phyloP scores from a whole-genome alignment of 148 eudicot species.

The Silene uniflora region DNA sequence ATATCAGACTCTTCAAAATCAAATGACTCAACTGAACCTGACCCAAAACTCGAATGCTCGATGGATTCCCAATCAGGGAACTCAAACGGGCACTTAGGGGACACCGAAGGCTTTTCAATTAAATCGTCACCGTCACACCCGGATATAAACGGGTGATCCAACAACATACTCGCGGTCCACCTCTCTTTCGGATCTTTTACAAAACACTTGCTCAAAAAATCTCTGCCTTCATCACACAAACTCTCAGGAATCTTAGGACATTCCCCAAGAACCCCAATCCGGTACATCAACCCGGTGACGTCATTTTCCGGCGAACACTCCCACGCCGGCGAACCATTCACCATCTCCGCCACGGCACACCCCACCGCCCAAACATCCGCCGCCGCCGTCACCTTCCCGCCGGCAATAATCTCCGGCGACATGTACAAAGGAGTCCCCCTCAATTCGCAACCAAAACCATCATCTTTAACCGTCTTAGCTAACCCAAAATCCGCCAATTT shows the following conservation, averaged over 20 bases:
- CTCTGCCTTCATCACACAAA: slow-evolving; percentile 53
- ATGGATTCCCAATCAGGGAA: slow-evolving; percentile 48
- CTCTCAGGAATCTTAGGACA: slow-evolving; percentile 54
- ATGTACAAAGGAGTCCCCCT: slow-evolving; percentile 85
- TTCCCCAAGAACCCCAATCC: slow-evolving; percentile 56
- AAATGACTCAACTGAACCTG: slow-evolving; percentile 18
- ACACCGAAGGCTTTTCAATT: slow-evolving; percentile 23
- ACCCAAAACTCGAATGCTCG: slow-evolving; percentile 17
- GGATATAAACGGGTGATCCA: slow-evolving; percentile 63
- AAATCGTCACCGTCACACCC: slow-evolving; percentile 13
- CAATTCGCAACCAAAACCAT: slow-evolving; percentile 29
- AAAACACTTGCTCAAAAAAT: slow-evolving; percentile 64
- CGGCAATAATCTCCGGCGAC: slow-evolving; percentile 77
- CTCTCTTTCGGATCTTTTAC: slow-evolving; percentile 50
- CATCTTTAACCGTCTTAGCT: slow-evolving; percentile 37
- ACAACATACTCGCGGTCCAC: slow-evolving; percentile 78
- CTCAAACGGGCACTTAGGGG: slow-evolving; percentile 75
- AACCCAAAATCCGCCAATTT: slow-evolving; percentile 84
- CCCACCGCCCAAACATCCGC: slow-evolving; percentile 94
- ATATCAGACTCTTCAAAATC: slow-evolving; percentile 1
- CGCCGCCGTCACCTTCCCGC: slow-evolving; percentile 50
- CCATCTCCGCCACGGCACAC: slow-evolving; percentile 72
- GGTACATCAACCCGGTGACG: slow-evolving; percentile 43
- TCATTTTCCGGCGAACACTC: slow-evolving; percentile 34
- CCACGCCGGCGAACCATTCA: slow-evolving; percentile 43